Evolutionary conservation across 306 rosid genomes (phyloP), one percentile per base, ranked within the genome.

Genomic region (Benincasa hispida): DNA sequence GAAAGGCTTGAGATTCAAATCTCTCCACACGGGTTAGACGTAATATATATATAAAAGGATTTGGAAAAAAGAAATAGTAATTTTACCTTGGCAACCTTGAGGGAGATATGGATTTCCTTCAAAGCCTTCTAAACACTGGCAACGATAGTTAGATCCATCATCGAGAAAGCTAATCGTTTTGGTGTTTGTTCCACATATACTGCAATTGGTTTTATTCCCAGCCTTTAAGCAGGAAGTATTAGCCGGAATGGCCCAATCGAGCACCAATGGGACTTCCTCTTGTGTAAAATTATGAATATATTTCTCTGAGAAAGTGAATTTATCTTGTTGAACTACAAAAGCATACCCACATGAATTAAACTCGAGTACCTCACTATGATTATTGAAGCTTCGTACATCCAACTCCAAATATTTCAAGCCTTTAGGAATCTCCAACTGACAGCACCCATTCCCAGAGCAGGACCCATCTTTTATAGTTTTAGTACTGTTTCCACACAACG

Each of bases 361-460:
- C 0, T 0, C 61, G 19, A 3, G 0, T 10, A 79, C 63, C 0
- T 2, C 5, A 1, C 5, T 9, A 51, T 76, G 78, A 41, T 74
- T 57, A 0, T 2, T 0, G 1, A 5, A 8, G 63, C 75, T 50
- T 0, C 0, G 0, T 8, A 76, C 66, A 5, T 0, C 0, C 8
- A 56, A n/a, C 0, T 0, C 0, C 17, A 80, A 24, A 8, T 1
- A 2, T 0, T n/a, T 74, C 2, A 81, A 6, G 5, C 82, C 82
- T 0, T 54, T 19, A 0, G 87, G 84, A n/a, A 87, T 70, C 1
- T 35, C 3, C 28, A 78, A 34, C 67, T 83, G 78, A 65, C 91
- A 86, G 74, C 90, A 87, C 6, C 90, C 90, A 0, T n/a, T 22
- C 10, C 87, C 89, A 0, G 81, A 72, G 59, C 91, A 89, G 3